A percentile compares a stretch with the other conserved stretches of the same genome.
Evolutionary conservation across 331 rosid species (phyloP).

Genomic region (Arachis monticola): DNA sequence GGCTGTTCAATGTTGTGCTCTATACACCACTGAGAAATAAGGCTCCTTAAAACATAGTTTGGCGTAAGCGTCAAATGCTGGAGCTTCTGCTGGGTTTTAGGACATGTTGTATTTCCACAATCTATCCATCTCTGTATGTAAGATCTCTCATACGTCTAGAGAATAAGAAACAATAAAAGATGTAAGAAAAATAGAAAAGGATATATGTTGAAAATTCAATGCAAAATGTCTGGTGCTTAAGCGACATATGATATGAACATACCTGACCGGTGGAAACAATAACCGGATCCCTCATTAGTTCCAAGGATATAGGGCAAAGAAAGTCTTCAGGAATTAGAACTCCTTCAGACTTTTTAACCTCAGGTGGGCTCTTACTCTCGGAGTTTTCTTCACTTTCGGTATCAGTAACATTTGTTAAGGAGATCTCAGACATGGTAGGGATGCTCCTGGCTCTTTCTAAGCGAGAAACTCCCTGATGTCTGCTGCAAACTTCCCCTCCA

Average conservation of each 20-base stretch:
- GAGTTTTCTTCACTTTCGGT: conserved; percentile 53
- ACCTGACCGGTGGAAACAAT: conserved; percentile 99
- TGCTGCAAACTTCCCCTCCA: conserved; percentile 48
- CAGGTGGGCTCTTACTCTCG: conserved; percentile 42
- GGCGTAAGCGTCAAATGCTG: conserved; percentile 84
- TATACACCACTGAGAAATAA: conserved; percentile 85
- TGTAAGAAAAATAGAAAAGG: neutral
- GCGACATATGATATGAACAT: conserved; percentile 29
- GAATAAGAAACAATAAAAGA: conserved; percentile 2
- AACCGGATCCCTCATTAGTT: conserved; percentile 97
- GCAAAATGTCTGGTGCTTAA: neutral
- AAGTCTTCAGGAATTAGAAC: conserved; percentile 83
- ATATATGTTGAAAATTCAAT: neutral
- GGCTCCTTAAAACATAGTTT: conserved; percentile 90
- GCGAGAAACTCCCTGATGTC: conserved; percentile 37
- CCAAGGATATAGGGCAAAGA: conserved; percentile 95
- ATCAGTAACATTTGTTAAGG: conserved; percentile 38
- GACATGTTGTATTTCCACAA: conserved; percentile 86
- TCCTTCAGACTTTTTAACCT: conserved; percentile 66
- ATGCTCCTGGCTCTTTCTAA: conserved; percentile 52
- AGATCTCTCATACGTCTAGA: conserved; percentile 94
- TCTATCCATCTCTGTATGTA: conserved; percentile 98
- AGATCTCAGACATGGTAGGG: conserved; percentile 46
- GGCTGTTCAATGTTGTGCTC: conserved; percentile 85
- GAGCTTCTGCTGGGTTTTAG: conserved; percentile 97